Percentiles rank a stretch among this genome's conserved stretches.
These are phyloP conservation scores for Populus hybrid DNA, from an alignment of 441 rosid genomes.

Conservation along the genomic window DNA sequence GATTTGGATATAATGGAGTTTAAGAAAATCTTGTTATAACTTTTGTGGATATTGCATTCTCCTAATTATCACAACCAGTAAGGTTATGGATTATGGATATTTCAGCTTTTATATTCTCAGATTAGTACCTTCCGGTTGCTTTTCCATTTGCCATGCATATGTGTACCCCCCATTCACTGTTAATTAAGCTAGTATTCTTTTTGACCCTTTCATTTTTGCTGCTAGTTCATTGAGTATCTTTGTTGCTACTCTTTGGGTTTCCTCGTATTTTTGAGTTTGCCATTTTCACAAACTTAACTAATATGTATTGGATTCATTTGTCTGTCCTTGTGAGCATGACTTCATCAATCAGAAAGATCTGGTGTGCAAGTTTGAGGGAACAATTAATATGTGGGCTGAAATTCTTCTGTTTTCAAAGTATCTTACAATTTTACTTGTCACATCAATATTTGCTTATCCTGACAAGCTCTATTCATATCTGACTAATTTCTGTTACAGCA, in stretches of 20 bases:
- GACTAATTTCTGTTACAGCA: slow-evolving; percentile 51
- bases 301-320: neutral
- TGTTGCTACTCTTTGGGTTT: neutral
- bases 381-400: slow-evolving; percentile 2
- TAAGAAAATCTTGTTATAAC: neutral
- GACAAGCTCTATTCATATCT: slow-evolving; percentile 19
- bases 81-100: neutral
- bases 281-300: neutral
- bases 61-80: neutral
- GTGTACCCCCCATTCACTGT: neutral
- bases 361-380: neutral
- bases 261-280: neutral
- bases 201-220: neutral
- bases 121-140: neutral
- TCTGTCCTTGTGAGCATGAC: neutral
- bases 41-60: neutral
- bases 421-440: slow-evolving; percentile 6
- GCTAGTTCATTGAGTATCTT: neutral
- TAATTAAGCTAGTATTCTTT: neutral
- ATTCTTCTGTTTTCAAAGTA: neutral
- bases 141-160: neutral
- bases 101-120: neutral
- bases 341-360: neutral
- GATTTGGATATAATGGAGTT: neutral
- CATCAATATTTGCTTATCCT: slow-evolving; percentile 11